A percentile compares a stretch with the other conserved stretches of the same genome.
Conservation (phyloP, 1,284 basidiomycete species). For the Irpex sp. region DNA sequence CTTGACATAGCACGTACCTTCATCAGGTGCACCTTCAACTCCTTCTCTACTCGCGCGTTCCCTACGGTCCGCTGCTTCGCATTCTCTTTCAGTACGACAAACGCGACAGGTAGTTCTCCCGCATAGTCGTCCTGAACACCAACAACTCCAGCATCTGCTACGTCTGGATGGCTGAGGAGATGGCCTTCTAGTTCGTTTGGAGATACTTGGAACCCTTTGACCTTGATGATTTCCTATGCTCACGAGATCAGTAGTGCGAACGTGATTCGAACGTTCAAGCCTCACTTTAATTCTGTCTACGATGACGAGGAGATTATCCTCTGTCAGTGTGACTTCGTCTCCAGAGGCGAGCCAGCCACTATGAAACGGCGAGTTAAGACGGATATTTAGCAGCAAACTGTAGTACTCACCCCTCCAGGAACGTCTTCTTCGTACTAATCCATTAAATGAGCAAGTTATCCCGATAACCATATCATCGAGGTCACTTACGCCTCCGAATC, state of each 20-base stretch:
- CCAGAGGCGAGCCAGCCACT: slow-evolving; percentile 53
- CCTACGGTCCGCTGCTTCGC: slow-evolving; percentile 46
- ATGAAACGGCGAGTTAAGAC: slow-evolving; percentile 18
- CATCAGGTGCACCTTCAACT: slow-evolving; percentile 28
- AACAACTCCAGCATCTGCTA: slow-evolving; percentile 80
- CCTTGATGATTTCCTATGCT: slow-evolving; percentile 69
- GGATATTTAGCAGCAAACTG: not conserved
- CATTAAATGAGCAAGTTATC: not conserved
- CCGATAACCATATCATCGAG: not conserved
- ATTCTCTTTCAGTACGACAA: slow-evolving; percentile 60
- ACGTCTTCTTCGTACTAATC: slow-evolving; percentile 48
- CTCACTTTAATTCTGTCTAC: slow-evolving; percentile 52
- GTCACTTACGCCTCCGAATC: slow-evolving; percentile 55
- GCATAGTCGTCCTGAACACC: slow-evolving; percentile 81
- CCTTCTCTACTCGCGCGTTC: slow-evolving; percentile 42
- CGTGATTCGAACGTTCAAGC: not conserved
- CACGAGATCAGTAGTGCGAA: not conserved
- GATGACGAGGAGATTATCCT: slow-evolving; percentile 47
- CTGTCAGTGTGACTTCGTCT: slow-evolving; percentile 48
- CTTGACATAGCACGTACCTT: slow-evolving; percentile 19
- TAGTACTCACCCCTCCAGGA: slow-evolving; percentile 42
- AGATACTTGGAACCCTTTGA: slow-evolving; percentile 70
- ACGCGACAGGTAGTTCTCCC: slow-evolving; percentile 83
- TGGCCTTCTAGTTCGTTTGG: slow-evolving; percentile 56
- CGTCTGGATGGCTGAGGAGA: slow-evolving; percentile 75